A percentile compares a stretch with the other conserved stretches of the same genome.
Evolutionary conservation across 768 basidiomycete species (phyloP).

Genomic region (Lactarius tabidus): DNA sequence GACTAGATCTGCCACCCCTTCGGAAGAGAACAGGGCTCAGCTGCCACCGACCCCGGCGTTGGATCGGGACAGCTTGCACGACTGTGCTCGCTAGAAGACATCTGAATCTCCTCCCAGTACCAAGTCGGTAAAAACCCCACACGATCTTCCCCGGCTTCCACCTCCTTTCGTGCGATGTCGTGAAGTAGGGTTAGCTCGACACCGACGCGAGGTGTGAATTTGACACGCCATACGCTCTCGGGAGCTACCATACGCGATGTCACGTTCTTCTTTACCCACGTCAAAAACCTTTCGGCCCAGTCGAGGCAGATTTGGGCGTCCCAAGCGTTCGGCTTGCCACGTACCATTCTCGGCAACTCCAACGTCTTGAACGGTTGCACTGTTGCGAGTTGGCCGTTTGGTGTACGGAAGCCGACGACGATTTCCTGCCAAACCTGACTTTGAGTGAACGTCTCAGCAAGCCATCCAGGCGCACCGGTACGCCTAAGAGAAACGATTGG

Average conservation of each 20-base stretch:
- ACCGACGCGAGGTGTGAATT: conserved; percentile 57
- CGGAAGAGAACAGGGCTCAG: not conserved
- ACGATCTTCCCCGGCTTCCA: conserved; percentile 62
- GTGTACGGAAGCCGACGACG: conserved; percentile 82
- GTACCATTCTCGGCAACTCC: conserved; percentile 71
- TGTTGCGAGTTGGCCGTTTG: conserved; percentile 60
- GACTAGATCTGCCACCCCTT: conserved; percentile 21
- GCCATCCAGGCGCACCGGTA: conserved; percentile 49
- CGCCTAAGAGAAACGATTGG: conserved; percentile 87
- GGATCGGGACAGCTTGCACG: not conserved
- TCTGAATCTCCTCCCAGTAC: conserved; percentile 46
- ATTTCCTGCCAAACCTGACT: conserved; percentile 55
- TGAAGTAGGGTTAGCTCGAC: conserved; percentile 49
- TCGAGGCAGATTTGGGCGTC: conserved; percentile 68
- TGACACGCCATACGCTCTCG: conserved; percentile 63
- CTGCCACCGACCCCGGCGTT: not conserved
- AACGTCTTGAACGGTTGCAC: conserved; percentile 74
- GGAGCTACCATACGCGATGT: not conserved
- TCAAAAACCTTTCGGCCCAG: conserved; percentile 65
- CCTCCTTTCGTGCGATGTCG: conserved; percentile 48
- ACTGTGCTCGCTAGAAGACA: not conserved
- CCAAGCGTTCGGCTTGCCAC: conserved; percentile 73
- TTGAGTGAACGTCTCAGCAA: conserved; percentile 12
- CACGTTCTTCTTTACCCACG: conserved; percentile 39
- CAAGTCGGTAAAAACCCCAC: conserved; percentile 76